phyloP scores from a whole-genome alignment of 129 eudicot genomes.

The Arctium lappa region DNA sequence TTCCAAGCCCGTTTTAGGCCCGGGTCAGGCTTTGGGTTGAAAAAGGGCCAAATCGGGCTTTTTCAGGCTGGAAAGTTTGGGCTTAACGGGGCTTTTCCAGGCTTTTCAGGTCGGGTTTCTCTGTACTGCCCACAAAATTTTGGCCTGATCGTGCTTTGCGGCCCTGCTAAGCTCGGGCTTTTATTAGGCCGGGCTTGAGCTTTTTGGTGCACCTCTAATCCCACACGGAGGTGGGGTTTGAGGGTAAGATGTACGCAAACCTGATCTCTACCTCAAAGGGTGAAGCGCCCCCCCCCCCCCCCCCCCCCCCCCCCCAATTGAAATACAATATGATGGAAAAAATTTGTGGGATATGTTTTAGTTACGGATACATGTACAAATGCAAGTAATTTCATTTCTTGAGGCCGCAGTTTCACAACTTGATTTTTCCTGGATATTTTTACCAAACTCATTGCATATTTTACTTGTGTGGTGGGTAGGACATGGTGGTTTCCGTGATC shows the following conservation, averaged over 20 bases:
- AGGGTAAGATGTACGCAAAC: not conserved
- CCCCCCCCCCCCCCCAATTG: too few relatives aligned
- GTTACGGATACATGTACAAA: not conserved
- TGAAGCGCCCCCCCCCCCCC: too few relatives aligned
- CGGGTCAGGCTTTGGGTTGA: too few relatives aligned
- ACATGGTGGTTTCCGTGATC: constrained; percentile 75
- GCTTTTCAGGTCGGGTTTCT: too few relatives aligned
- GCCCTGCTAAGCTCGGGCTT: too few relatives aligned
- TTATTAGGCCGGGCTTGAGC: not conserved
- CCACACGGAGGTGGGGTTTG: not conserved
- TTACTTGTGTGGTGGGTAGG: constrained; percentile 28
- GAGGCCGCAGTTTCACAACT: not conserved
- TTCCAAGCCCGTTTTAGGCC: too few relatives aligned
- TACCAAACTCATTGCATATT: not conserved
- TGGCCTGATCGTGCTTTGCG: too few relatives aligned
- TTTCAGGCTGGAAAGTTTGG: too few relatives aligned
- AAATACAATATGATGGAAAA: not conserved
- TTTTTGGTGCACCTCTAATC: not conserved
- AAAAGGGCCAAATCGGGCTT: too few relatives aligned
- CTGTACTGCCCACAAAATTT: too few relatives aligned
- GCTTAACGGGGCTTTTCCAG: too few relatives aligned
- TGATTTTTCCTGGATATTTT: too few relatives aligned
- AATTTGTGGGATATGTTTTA: not conserved
- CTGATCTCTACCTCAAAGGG: not conserved
- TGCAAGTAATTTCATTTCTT: not conserved